phyloP scores from a whole-genome alignment of 495 filamentous ascomycete species.

The Cercophora newfieldiana region DNA sequence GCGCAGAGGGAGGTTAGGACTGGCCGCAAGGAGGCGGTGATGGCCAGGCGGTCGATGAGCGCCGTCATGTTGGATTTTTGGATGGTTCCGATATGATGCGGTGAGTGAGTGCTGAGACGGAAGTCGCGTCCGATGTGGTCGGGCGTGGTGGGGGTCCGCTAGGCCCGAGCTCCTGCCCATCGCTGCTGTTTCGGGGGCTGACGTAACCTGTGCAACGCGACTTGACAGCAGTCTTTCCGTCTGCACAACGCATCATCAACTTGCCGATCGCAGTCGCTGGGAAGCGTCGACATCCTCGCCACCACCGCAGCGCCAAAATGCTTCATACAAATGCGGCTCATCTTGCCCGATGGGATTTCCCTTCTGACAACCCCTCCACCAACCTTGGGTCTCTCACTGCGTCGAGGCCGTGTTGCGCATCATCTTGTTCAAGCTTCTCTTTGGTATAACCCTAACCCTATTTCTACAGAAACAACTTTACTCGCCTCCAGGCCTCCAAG shows the following conservation, averaged over 20 bases:
- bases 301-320: too few species aligned
- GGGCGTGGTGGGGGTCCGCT: not conserved
- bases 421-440: too few species aligned
- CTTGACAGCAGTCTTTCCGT: not conserved
- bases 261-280: too few species aligned
- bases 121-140: not conserved
- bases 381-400: too few species aligned
- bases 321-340: too few species aligned
- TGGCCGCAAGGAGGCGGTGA: conserved; percentile 7
- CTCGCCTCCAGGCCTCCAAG: not conserved
- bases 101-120: not conserved
- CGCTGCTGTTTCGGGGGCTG: not conserved
- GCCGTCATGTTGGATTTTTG: conserved; percentile 6
- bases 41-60: not conserved
- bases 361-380: too few species aligned
- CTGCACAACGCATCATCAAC: too few species aligned
- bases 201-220: not conserved
- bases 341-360: too few species aligned
- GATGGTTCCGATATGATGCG: not conserved
- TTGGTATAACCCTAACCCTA: not conserved
- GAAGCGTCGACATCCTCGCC: too few species aligned
- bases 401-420: too few species aligned
- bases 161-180: not conserved
- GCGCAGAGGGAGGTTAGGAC: conserved; percentile 9
- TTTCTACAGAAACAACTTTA: not conserved